Evolutionary conservation across 352 stramenopile genomes (phyloP).

Genomic region (Phytophthora melonis): DNA sequence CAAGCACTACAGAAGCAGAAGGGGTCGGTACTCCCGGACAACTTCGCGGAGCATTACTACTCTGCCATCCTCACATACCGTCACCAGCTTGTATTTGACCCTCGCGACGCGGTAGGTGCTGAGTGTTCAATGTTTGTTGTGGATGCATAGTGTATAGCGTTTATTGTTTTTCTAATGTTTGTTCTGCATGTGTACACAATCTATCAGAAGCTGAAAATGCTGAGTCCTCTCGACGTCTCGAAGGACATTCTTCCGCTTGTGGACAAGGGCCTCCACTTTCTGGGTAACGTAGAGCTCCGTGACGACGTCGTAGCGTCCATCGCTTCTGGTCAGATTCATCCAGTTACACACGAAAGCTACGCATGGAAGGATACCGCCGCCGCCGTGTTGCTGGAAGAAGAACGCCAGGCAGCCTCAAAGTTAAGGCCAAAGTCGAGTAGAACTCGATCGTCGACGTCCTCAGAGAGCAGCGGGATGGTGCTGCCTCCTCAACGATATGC

Average conservation of each 20-base stretch:
- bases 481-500: conserved; percentile 10
- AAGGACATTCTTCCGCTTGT: conserved; percentile 64
- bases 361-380: conserved; percentile 63
- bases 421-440: conserved; percentile 16
- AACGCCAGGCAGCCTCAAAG: conserved; percentile 10
- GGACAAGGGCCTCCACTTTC: conserved; percentile 66
- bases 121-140: not conserved
- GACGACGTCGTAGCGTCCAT: conserved; percentile 67
- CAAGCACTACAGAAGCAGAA: conserved; percentile 64
- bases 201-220: conserved; percentile 79
- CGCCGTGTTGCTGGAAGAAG: conserved; percentile 28
- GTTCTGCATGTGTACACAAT: conserved; percentile 18
- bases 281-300: conserved; percentile 72
- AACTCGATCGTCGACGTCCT: conserved; percentile 63
- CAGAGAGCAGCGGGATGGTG: conserved; percentile 51
- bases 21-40: conserved; percentile 38
- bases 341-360: conserved; percentile 77
- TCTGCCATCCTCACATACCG: conserved; percentile 86
- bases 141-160: conserved; percentile 14
- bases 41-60: conserved; percentile 64
- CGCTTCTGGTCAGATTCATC: conserved; percentile 67
- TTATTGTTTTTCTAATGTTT: conserved; percentile 23
- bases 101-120: conserved; percentile 56
- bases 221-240: conserved; percentile 71
- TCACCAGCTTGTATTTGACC: conserved; percentile 91